Evolutionary conservation across 345 rosid genomes (phyloP), one percentile per base, ranked within the genome.

Genomic region (Eutrema japonicum): DNA sequence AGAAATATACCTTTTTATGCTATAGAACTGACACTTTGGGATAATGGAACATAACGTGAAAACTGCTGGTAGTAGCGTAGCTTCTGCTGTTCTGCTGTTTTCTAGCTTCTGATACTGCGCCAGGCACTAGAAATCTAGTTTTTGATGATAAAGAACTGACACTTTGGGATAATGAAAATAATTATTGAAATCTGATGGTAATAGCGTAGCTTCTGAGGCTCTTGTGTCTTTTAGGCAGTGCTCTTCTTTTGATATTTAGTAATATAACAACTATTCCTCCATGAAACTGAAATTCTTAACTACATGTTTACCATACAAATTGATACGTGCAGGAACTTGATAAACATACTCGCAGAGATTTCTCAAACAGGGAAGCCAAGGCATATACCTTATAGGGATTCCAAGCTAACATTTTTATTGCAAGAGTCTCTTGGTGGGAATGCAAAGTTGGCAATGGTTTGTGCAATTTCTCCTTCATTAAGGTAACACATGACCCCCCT

Each of bases 351-450:
- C 68, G 94, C 96, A 64, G 98, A 92, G 78, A 81, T 92, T 75
- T 90, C 96, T 3, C 92, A 87, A 80, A 82, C 88, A 33, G 96
- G 94, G 66, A 92, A 92, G 85, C 92, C 83, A 72, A 92, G 98
- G 84, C 96, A 92, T 83, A 88, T 92, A 26, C 98, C 98, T 29
- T 90, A 90, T 55, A 87, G 96, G 74, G 98, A 92, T 80, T 92
- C 98, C 80, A 85, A 83, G 85, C 79, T 92, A 80, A 92, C 98
- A 56, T 88, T 90, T 71, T 79, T 92, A 72, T 83, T 92, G 81
- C 98, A 92, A 74, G 98, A 92, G 67, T 92, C 98, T 70, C 94
- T 92, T 46, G 98, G 98, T 71, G 98, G 98, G 43, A 92, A 92
- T 85, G 98, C 98, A 66, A 92, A 88, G 70, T 78, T 92, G 65